Percentiles rank a stretch among this genome's conserved stretches.
Conservation (phyloP, 2,329 filamentous ascomycete species). For the Cladosporium sp. region DNA sequence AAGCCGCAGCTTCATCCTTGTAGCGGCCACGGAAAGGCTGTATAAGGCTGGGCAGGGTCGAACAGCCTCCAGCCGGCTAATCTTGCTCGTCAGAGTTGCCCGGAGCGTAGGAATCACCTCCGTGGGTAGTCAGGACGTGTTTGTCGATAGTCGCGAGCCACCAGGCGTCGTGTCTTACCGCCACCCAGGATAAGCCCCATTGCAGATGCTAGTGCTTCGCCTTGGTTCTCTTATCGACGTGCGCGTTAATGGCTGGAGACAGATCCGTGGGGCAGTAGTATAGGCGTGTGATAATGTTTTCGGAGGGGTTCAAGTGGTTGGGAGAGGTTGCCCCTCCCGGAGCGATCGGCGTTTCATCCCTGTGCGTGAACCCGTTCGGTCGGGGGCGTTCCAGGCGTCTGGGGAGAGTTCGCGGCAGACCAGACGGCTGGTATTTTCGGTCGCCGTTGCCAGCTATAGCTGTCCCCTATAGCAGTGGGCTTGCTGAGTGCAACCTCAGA, state of each 20-base stretch:
- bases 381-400: background rate
- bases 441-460: background rate
- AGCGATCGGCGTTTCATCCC: conserved; percentile 8
- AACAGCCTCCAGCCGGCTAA: no score
- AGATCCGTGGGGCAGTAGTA: no score
- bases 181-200: background rate
- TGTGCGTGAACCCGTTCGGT: conserved; percentile 3
- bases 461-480: no score
- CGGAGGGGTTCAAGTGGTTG: conserved; percentile 1
- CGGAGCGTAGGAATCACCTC: no score
- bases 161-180: no score
- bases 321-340: background rate
- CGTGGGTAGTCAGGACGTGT: no score
- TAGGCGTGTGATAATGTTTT: background rate
- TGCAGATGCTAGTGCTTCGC: background rate
- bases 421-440: background rate
- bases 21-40: no score
- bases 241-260: no score
- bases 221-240: background rate
- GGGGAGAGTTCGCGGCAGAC: background rate
- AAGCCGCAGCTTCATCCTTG: no score
- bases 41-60: no score
- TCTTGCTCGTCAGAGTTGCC: no score
- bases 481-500: no score
- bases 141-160: background rate